Evolutionary conservation across 768 basidiomycete genomes (phyloP).

Genomic region (Ramaria sp.): DNA sequence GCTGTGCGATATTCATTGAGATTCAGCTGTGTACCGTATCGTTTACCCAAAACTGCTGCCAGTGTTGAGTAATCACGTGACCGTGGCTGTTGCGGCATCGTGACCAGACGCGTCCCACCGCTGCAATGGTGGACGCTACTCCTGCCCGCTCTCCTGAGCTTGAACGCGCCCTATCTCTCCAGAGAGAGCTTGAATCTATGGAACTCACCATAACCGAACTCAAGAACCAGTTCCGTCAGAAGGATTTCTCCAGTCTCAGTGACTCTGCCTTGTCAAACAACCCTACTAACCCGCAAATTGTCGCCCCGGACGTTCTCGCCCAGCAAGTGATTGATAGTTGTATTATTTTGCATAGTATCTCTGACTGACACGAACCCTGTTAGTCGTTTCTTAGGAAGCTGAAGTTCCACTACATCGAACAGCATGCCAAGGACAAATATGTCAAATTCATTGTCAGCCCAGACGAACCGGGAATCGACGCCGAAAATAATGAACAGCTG

Average conservation of each 20-base stretch:
- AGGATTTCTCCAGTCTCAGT: conserved; percentile 1
- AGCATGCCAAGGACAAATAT: conserved; percentile 85
- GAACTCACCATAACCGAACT: conserved; percentile 2
- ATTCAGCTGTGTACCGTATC: no score
- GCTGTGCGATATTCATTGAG: no score
- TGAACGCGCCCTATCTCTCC: conserved; percentile 3
- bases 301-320: conserved; percentile 46
- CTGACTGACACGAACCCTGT: background rate
- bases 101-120: conserved; percentile 3
- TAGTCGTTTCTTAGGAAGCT: conserved; percentile 69
- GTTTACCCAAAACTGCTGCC: no score
- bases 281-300: conserved; percentile 34
- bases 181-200: conserved; percentile 3
- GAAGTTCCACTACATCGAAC: conserved; percentile 84
- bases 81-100: background rate
- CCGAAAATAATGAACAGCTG: conserved; percentile 62
- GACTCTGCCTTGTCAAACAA: background rate
- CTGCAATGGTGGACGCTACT: background rate
- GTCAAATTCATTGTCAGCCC: conserved; percentile 78
- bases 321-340: conserved; percentile 40
- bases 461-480: conserved; percentile 71
- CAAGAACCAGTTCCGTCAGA: conserved; percentile 4
- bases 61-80: background rate
- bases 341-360: background rate
- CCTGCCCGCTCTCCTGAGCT: conserved; percentile 2